Evolutionary conservation across 306 rosid species (phyloP), one percentile per base, ranked within the genome.

Genomic region (Vigna reflexopilosa): DNA sequence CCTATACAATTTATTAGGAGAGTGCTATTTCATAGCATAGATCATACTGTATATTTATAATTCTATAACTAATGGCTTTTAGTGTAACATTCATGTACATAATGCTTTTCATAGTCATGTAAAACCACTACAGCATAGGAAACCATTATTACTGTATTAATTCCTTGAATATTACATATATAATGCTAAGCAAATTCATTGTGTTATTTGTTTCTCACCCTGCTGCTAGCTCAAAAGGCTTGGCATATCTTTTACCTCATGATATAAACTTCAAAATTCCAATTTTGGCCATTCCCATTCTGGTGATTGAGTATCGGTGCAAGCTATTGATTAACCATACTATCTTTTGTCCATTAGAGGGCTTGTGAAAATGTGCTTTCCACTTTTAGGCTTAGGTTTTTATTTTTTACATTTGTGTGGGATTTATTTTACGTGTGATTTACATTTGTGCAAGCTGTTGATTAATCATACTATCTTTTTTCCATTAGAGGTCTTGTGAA

Each of bases 401-500:
- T 54, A 44, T 32, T 62, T 26, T 55, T 77, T 72, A 73, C 22
- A 4, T 52, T 17, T 55, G 34, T 30, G 48, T 72, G 57, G 45
- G 59, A 32, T 73, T 73, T 66, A 30, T 76, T 71, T 4, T 78
- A 62, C 3, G 5, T 68, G 40, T 68, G 78, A 78, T 52, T 67
- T 62, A 47, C 65, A 65, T 30, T 30, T 30, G 8, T 52, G 30
- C 7, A n/a, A 56, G 62, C 58, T 52, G 58, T 50, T 36, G 49
- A 56, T 75, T 38, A 36, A 62, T 67, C 52, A 36, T 40, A 77
- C 54, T 38, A 44, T 78, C 30, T 44, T 61, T 63, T 59, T 15
- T 77, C 40, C 80, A 40, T 67, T 26, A 59, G 69, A 72, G 66
- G 28, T 51, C 59, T 73, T 59, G 49, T 85, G 16, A 68, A 34